Conservation (phyloP, 805 yeast genomes). For the Kluyveromyces starmeri region DNA sequence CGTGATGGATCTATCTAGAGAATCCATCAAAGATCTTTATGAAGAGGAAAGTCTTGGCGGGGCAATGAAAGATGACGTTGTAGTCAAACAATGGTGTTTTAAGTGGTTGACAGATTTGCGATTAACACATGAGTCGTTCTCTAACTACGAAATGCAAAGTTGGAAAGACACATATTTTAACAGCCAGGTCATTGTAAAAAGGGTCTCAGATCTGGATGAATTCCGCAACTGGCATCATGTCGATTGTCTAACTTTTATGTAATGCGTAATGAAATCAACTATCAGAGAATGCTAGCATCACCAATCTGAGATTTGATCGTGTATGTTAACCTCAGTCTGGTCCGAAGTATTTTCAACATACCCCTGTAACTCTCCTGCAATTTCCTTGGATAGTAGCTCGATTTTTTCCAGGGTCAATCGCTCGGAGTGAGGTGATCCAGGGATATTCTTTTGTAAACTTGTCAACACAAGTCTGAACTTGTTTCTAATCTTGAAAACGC, state of each 20-base stretch:
- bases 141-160: slow-evolving; percentile 45
- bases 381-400: slow-evolving; percentile 23
- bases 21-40: slow-evolving; percentile 28
- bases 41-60: slow-evolving; percentile 23
- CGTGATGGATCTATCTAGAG: slow-evolving; percentile 37
- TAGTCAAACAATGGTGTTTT: slow-evolving; percentile 33
- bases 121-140: slow-evolving; percentile 38
- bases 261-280: not conserved
- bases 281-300: not conserved
- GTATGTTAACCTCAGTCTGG: slow-evolving; percentile 16
- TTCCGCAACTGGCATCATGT: slow-evolving; percentile 21
- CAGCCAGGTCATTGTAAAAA: slow-evolving; percentile 35
- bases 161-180: slow-evolving; percentile 46
- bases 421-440: slow-evolving; percentile 3
- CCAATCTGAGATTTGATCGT: slow-evolving; percentile 17
- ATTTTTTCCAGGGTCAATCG: slow-evolving; percentile 29
- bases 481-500: slow-evolving; percentile 47
- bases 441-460: slow-evolving; percentile 18
- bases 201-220: slow-evolving; percentile 18
- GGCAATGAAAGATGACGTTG: slow-evolving; percentile 12
- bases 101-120: slow-evolving; percentile 32
- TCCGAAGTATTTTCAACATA: slow-evolving; percentile 22
- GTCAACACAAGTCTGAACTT: slow-evolving; percentile 47
- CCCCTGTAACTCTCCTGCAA: slow-evolving; percentile 27
- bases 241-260: slow-evolving; percentile 20